Base-by-base conservation (phyloP, 2,329 filamentous ascomycete genomes). In the Cladorrhinum sp. region DNA sequence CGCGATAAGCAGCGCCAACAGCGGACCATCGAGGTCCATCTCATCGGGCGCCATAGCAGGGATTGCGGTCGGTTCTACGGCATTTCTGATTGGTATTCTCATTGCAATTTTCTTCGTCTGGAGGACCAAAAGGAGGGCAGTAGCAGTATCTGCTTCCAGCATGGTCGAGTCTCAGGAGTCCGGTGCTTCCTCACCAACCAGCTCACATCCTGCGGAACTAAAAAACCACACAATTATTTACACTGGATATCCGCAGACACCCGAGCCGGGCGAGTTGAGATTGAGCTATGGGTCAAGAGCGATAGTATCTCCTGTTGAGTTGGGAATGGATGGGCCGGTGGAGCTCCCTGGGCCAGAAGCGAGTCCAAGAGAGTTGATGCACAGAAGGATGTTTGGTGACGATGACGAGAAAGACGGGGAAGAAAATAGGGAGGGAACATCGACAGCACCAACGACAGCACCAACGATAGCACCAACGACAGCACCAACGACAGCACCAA, bases 31-130 rank as follows among this genome's bases (percentile, higher is more conserved):
- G n/a, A 23, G 53, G 18, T 48, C 41, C 2, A 32, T 66, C 10
- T 63, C 62, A 2, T 55, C 53, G 2, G 62, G 60, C 32, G 60
- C 65, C 2, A 58, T 66, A 23, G 65, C 59, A 2, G 65, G 65
- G 9, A 63, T 66, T 24, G 60, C 59, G 3, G 56, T 66, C 7
- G 62, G 65, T 48, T 55, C 48, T 1, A 60, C 59, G 2, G 50
- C 32, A 2, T 20, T 63, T 10, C 6, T 59, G 4, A 45, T 66
- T 10, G 59, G 58, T 23, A 53, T 61, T 23, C n/a, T 61, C 2
- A 38, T 48, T 3, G 59, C 60, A 2, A 53, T 58, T 1, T 16
- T 66, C 29, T 55, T 63, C 16, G 12, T 66, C 38, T 66, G 59
- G 57, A 16, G 57, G 38, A 50, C 45, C 45, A 57, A 55, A 25